phyloP scores from a whole-genome alignment of 441 rosid species.

The Adansonia gregorii region DNA sequence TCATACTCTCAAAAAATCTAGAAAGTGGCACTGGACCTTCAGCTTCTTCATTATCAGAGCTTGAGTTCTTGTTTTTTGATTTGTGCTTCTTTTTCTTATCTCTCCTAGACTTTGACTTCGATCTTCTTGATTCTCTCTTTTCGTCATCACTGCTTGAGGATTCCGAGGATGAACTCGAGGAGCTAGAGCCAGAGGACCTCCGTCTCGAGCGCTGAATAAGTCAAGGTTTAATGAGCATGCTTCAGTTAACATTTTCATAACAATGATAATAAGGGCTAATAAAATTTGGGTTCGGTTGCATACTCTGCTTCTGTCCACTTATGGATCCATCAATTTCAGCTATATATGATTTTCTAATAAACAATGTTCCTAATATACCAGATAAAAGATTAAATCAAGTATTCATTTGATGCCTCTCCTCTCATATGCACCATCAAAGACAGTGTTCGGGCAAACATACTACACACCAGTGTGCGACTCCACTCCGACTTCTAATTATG shows the following conservation, averaged over 20 bases:
- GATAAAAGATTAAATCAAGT: not conserved
- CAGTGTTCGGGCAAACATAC: not conserved
- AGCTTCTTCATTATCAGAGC: constrained; percentile 51
- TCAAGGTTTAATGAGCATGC: constrained; percentile 10
- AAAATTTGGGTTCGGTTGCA: not conserved
- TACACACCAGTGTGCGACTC: not conserved
- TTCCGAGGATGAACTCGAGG: constrained; percentile 68
- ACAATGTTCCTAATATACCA: not conserved
- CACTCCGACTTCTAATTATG: not conserved
- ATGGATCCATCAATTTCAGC: not conserved
- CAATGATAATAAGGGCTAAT: not conserved
- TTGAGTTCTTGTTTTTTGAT: constrained; percentile 59
- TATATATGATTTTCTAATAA: not conserved
- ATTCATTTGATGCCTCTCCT: not conserved
- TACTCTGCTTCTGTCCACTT: not conserved
- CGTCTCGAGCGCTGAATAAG: constrained; percentile 69
- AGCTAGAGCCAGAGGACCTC: constrained; percentile 64
- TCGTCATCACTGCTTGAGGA: constrained; percentile 75
- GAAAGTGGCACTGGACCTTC: constrained; percentile 93
- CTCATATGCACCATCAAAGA: not conserved
- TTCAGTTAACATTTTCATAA: constrained; percentile 19
- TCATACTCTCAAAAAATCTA: constrained; percentile 75
- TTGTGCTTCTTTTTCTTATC: constrained; percentile 74
- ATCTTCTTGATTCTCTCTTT: constrained; percentile 71
- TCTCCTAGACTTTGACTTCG: constrained; percentile 74